These are phyloP conservation scores for Dendrobium nobile DNA, from an alignment of 106 monocot genomes.

Conservation along the genomic window DNA sequence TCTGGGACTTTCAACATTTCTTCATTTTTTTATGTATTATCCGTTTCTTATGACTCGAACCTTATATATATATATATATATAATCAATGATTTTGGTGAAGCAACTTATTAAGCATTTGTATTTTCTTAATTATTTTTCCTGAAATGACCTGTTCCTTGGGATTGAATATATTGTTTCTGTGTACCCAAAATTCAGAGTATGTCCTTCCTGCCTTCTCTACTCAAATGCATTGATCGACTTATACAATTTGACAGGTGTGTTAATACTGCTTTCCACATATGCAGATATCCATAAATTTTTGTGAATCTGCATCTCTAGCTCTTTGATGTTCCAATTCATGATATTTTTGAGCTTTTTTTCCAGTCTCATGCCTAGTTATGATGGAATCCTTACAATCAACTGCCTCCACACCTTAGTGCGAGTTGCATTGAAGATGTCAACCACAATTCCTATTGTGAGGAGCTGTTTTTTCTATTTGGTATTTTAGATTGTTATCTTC, in stretches of 20 bases:
- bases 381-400: constrained; percentile 81
- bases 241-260: constrained; percentile 88
- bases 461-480: not conserved
- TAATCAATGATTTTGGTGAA: not conserved
- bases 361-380: constrained; percentile 82
- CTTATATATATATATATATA: no score
- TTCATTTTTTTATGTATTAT: not conserved
- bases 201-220: constrained; percentile 59
- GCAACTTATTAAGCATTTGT: not conserved
- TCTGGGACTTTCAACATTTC: not conserved
- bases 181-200: constrained; percentile 30
- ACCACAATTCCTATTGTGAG: constrained; percentile 52
- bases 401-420: constrained; percentile 79
- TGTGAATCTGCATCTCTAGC: not conserved
- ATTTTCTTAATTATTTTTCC: not conserved
- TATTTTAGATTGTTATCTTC: not conserved
- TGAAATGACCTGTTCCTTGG: not conserved
- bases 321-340: not conserved
- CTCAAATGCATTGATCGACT: constrained; percentile 87
- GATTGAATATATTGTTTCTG: not conserved
- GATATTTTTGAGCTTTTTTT: not conserved
- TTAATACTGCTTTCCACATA: constrained; percentile 2
- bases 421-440: constrained; percentile 66
- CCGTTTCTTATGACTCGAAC: not conserved
- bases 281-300: not conserved